phyloP scores from a whole-genome alignment of 495 filamentous ascomycete genomes.

The Filosporella fistucella region DNA sequence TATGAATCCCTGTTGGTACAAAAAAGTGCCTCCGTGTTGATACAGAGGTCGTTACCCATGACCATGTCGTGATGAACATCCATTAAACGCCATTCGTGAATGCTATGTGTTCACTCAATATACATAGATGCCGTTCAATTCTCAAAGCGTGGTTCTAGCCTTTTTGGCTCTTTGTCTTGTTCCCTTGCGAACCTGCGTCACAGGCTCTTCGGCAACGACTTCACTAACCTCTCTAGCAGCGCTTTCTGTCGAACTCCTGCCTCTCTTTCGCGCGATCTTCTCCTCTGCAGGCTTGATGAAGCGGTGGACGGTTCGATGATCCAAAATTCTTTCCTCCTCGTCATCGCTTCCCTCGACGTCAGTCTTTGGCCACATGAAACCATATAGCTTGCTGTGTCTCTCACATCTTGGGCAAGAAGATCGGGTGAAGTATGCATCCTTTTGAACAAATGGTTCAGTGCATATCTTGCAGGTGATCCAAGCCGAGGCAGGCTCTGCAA shows the following conservation, averaged over 20 bases:
- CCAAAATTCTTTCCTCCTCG: slow-evolving; percentile 69
- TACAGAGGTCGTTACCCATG: no score
- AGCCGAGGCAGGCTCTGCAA: slow-evolving; percentile 66
- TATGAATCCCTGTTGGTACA: no score
- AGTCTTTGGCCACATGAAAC: slow-evolving; percentile 93
- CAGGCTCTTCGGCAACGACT: slow-evolving; percentile 3
- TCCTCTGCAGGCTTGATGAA: slow-evolving; percentile 67
- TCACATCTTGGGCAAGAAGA: slow-evolving; percentile 88
- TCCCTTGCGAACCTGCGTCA: slow-evolving; percentile 10
- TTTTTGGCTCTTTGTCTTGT: slow-evolving; percentile 11
- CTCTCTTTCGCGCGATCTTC: slow-evolving; percentile 38
- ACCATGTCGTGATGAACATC: no score
- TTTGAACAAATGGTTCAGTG: slow-evolving; percentile 74
- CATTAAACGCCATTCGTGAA: no score
- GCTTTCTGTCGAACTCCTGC: slow-evolving; percentile 13
- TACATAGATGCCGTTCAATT: no score
- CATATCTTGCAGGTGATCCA: slow-evolving; percentile 90
- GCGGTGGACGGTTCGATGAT: slow-evolving; percentile 67
- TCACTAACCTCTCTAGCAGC: slow-evolving; percentile 28
- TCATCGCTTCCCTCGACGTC: slow-evolving; percentile 68
- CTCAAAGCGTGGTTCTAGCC: slow-evolving; percentile 5
- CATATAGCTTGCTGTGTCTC: slow-evolving; percentile 92
- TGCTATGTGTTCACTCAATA: no score
- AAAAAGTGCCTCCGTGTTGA: no score
- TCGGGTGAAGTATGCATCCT: slow-evolving; percentile 79